Base-by-base conservation (phyloP, 208 protist genomes). In the Trypanosomatidae sp. region DNA sequence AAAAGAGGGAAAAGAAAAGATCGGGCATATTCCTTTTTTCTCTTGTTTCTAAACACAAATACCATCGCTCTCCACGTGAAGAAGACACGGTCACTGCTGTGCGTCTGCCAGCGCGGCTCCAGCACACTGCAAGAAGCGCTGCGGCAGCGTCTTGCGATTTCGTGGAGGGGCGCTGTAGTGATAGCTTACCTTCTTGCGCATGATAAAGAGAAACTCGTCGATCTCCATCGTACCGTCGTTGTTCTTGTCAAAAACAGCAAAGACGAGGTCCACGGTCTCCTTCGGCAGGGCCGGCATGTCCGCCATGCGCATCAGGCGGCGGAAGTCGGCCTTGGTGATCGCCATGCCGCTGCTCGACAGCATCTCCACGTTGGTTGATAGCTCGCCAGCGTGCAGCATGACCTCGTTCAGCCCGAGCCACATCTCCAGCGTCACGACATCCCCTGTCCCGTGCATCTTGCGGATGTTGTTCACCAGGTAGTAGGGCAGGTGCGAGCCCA, bases 211-310 rank as follows among this genome's bases (percentile, higher is more conserved):
- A 59, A 95, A 92, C 75, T 97, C 93, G 28, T 95, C 90, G 25
- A 94, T 90, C 62, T 94, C 85, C 74, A 97, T 77, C 25, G 82
- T 79, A 47, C 93, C 93, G 74, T 97, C 87, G 39, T 79, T 74
- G 66, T 97, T 88, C 52, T 85, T 85, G 76, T 97, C 93, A 77
- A 97, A 97, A 7, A 97, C 67, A 39, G 85, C 80, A 73, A 95
- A 94, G 44, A 96, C 65, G 15, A 96, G 69, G 55, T 83, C 79
- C 15, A 87, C 49, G 0, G 81, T 85, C 3, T 75, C 62, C 7
- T 75, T 49, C 33, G 73, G 76, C 36, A 93, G 72, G 15, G 80
- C 59, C 13, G 73, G 69, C 71, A 93, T 36, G 3, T 83, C 83
- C 6, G 84, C 83, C 1, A 88, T 83, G 46, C 73, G 77, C 67